Conservation (phyloP, 139 green algal species). For the Picochlorum costavermella region DNA sequence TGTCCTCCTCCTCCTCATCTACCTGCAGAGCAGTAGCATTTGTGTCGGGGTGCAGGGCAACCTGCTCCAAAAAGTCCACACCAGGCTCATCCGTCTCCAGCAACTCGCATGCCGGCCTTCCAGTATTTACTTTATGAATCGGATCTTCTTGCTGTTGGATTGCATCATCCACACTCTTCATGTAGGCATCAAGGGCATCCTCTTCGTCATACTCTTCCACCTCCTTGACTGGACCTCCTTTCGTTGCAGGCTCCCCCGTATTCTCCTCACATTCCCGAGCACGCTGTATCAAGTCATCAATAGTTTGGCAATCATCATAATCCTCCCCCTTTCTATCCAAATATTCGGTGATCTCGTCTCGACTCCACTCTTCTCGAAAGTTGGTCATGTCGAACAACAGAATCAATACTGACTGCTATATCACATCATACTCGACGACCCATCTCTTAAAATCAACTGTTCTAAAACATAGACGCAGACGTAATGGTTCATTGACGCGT, state of each 20-base stretch:
- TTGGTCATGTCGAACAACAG: too few relatives aligned
- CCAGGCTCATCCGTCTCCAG: slow-evolving; percentile 31
- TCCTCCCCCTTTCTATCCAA: slow-evolving; percentile 68
- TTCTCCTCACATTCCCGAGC: slow-evolving; percentile 57
- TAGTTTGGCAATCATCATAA: slow-evolving; percentile 48
- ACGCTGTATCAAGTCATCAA: slow-evolving; percentile 25
- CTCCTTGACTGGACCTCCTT: background rate
- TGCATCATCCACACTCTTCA: slow-evolving; percentile 56
- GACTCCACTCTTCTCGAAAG: slow-evolving; percentile 32
- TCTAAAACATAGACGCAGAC: too few relatives aligned
- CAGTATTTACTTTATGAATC: slow-evolving; percentile 7
- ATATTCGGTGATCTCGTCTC: slow-evolving; percentile 46
- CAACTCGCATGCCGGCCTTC: slow-evolving; percentile 22
- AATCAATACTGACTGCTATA: too few relatives aligned
- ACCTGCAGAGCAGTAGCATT: slow-evolving; percentile 10
- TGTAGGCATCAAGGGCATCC: slow-evolving; percentile 80
- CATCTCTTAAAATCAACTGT: too few relatives aligned
- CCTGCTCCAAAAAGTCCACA: slow-evolving; percentile 40
- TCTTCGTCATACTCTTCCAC: background rate
- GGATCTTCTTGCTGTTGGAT: slow-evolving; percentile 24
- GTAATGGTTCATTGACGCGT: too few relatives aligned
- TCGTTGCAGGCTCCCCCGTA: slow-evolving; percentile 39
- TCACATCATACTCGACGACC: too few relatives aligned
- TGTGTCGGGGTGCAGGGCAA: slow-evolving; percentile 4
- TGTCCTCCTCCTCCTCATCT: slow-evolving; percentile 5